Evolutionary conservation across 257 asterid genomes (phyloP).

Genomic region (Gentiana dahurica): DNA sequence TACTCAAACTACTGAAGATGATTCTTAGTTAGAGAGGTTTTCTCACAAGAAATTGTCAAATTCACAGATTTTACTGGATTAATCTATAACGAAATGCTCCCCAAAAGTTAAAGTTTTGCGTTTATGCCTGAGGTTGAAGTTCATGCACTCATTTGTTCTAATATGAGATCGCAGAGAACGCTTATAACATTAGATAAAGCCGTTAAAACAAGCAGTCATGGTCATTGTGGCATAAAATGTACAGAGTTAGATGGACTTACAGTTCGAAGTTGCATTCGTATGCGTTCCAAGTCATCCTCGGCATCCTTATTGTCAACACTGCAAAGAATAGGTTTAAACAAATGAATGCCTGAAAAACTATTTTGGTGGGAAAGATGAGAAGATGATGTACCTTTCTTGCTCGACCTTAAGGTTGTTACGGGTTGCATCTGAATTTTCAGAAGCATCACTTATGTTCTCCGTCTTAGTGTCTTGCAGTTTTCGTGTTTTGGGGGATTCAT

Average conservation of each 20-base stretch:
- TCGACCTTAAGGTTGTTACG: constrained; percentile 29
- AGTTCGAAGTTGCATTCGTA: constrained; percentile 36
- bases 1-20: too few relatives aligned
- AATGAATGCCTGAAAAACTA: constrained; percentile 5
- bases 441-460: constrained; percentile 19
- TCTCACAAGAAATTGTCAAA: too few relatives aligned
- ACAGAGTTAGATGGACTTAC: constrained; percentile 31
- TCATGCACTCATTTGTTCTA: too few relatives aligned
- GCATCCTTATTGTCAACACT: constrained; percentile 28
- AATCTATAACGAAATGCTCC: too few relatives aligned
- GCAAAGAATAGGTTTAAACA: constrained; percentile 24
- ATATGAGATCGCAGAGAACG: too few relatives aligned
- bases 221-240: too few relatives aligned
- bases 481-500: constrained; percentile 26
- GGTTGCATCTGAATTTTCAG: constrained; percentile 18
- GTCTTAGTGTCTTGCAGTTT: constrained; percentile 24
- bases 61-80: too few relatives aligned
- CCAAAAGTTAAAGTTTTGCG: too few relatives aligned
- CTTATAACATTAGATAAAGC: too few relatives aligned
- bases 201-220: too few relatives aligned
- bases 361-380: constrained; percentile 5
- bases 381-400: constrained; percentile 35
- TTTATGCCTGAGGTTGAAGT: too few relatives aligned
- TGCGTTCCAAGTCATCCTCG: constrained; percentile 20
- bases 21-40: too few relatives aligned